Base-by-base conservation (phyloP, 1,284 basidiomycete genomes). In the Agaricales sp. region DNA sequence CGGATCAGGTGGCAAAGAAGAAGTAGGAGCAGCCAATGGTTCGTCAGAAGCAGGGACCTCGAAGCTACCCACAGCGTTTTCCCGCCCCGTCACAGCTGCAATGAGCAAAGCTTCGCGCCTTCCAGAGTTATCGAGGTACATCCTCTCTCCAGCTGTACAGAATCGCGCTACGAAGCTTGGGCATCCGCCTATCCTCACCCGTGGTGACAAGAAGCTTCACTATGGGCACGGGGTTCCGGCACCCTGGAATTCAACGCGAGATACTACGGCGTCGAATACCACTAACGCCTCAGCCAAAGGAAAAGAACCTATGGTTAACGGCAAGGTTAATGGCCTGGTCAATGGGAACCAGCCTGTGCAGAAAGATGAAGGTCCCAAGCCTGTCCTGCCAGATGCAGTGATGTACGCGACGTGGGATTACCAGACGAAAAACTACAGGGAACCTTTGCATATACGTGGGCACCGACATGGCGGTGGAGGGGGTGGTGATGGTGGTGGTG, bases 331-430 rank as follows among this genome's bases (percentile, higher is more conserved):
- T 49, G 26, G 26, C 6, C 6, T 30, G 26, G 26, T 30, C 6
- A 30, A 30, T 30, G 26, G 26, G 26, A 30, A 30, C 14, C 26
- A 30, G 26, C 26, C 6, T 6, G 14, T 6, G 6, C 26, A 30
- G 14, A 62, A 59, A 54, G 59, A 66, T 50, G 55, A 67, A 54
- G 55, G 61, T 25, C 48, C 61, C 48, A 68, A 71, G 54, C 59
- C 70, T 8, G 58, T 62, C 44, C 65, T 87, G 21, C 78, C 81
- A 0, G 84, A 87, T 53, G 86, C 86, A 12, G 67, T 75, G 45
- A 60, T 86, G 51, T 85, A 71, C 57, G 79, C 82, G 44, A 87
- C 85, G 18, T 88, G 85, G 85, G 80, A 84, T 49, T 82, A 76
- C 53, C 84, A 88, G 56, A 59, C 64, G 43, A 86, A 85, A 64